Evolutionary conservation across 2,329 filamentous ascomycete genomes (phyloP).

Genomic region (Trichoderma hamatum): DNA sequence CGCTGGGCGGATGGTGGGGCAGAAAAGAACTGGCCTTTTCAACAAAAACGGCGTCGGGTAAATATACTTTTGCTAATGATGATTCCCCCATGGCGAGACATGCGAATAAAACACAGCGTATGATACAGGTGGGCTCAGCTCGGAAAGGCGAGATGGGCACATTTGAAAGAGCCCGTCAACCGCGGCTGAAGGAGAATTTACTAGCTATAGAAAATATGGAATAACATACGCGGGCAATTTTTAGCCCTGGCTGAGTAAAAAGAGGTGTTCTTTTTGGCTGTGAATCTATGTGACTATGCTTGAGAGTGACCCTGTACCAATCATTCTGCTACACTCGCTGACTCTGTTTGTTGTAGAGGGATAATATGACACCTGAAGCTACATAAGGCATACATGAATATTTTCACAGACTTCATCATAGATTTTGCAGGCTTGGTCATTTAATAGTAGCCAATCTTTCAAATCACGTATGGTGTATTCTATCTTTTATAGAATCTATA

Average conservation of each 20-base stretch:
- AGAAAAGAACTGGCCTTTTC: conserved; percentile 46
- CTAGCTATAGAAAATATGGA: conserved; percentile 23
- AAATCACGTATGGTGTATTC: not conserved
- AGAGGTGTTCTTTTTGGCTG: not conserved
- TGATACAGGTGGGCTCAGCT: conserved; percentile 6
- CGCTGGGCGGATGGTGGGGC: conserved; percentile 38
- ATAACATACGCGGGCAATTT: conserved; percentile 14
- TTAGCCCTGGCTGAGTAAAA: conserved; percentile 17
- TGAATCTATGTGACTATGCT: not conserved
- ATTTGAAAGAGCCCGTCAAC: conserved; percentile 46
- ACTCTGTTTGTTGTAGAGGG: too few species aligned
- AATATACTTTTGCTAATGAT: conserved; percentile 42
- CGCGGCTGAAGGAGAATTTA: conserved; percentile 41
- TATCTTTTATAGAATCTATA: not conserved
- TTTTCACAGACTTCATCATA: not conserved
- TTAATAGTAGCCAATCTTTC: not conserved
- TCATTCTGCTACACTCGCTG: not conserved
- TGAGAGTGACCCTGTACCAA: not conserved
- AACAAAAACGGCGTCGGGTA: conserved; percentile 45
- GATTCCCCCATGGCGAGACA: conserved; percentile 41
- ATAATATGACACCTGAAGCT: too few species aligned
- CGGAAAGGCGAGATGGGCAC: conserved; percentile 11
- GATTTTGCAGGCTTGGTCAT: not conserved
- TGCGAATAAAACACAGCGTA: conserved; percentile 13
- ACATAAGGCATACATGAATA: too few species aligned